Evolutionary conservation across 129 eudicot species (phyloP).

Genomic region (Tagetes erecta): DNA sequence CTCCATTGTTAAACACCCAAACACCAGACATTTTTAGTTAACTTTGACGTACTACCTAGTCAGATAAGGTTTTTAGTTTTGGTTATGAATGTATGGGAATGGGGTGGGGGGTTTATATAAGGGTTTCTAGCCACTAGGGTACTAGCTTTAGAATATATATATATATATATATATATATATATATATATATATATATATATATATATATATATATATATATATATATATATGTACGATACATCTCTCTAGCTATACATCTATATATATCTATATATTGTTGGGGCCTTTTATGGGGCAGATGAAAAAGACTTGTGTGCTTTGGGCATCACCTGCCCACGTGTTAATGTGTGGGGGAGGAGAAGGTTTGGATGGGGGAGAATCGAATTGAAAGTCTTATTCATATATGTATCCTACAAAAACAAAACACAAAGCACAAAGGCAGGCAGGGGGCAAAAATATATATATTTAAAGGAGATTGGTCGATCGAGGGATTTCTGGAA

Average conservation of each 20-base stretch:
- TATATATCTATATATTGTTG: neutral
- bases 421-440: too few species aligned
- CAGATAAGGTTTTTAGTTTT: constrained; percentile 1
- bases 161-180: neutral
- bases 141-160: constrained; percentile 23
- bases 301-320: constrained; percentile 8
- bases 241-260: too few species aligned
- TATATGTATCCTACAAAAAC: too few species aligned
- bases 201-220: neutral
- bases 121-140: constrained; percentile 20
- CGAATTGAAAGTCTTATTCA: constrained; percentile 24
- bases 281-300: constrained; percentile 17
- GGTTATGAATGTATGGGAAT: constrained; percentile 20
- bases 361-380: constrained; percentile 26
- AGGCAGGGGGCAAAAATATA: too few species aligned
- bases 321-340: constrained; percentile 38
- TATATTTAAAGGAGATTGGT: too few species aligned
- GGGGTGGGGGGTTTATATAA: constrained; percentile 42
- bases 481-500: too few species aligned
- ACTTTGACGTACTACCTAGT: neutral
- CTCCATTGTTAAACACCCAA: constrained; percentile 94
- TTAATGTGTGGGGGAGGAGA: constrained; percentile 22
- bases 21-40: constrained; percentile 76
- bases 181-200: too few species aligned
- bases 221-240: neutral